Percentiles rank a stretch among this genome's conserved stretches.
phyloP scores from a whole-genome alignment of 371 early-diverging fungal genomes.

The Catenaria anguillulae region DNA sequence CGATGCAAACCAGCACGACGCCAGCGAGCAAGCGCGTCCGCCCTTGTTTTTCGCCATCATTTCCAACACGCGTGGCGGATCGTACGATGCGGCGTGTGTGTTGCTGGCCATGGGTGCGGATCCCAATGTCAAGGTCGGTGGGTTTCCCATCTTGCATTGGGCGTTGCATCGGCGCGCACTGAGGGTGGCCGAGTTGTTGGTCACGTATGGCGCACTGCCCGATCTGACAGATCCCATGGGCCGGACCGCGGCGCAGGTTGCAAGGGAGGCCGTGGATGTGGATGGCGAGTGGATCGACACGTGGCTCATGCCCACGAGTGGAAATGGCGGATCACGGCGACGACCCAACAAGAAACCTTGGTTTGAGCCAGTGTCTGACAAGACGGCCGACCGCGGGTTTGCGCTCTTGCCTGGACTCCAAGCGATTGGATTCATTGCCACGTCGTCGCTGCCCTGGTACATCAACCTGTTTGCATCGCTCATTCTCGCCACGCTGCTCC shows the following conservation, averaged over 20 bases:
- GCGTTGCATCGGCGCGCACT: constrained; percentile 19
- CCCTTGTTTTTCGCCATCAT: constrained; percentile 87
- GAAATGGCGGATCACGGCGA: too few relatives aligned
- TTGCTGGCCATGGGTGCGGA: constrained; percentile 41
- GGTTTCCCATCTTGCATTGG: background rate
- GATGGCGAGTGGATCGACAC: background rate
- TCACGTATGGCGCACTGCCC: background rate
- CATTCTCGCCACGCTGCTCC: background rate
- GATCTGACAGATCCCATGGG: background rate
- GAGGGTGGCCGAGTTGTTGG: constrained; percentile 34
- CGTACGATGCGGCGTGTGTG: constrained; percentile 24
- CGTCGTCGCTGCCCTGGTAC: too few relatives aligned
- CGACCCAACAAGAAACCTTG: too few relatives aligned
- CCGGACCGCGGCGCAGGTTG: background rate
- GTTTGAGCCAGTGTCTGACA: too few relatives aligned
- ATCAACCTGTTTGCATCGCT: background rate
- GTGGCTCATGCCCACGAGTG: too few relatives aligned
- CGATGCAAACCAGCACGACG: constrained; percentile 56
- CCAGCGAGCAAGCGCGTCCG: constrained; percentile 48
- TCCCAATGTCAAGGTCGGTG: constrained; percentile 11
- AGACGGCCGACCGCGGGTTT: too few relatives aligned
- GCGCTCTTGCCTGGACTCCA: too few relatives aligned
- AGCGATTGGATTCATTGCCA: too few relatives aligned
- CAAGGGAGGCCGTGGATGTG: background rate
- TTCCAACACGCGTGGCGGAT: constrained; percentile 27